These are phyloP conservation scores for Verticillium dahliae DNA, from an alignment of 2,329 filamentous ascomycete genomes.

Conservation along the genomic window DNA sequence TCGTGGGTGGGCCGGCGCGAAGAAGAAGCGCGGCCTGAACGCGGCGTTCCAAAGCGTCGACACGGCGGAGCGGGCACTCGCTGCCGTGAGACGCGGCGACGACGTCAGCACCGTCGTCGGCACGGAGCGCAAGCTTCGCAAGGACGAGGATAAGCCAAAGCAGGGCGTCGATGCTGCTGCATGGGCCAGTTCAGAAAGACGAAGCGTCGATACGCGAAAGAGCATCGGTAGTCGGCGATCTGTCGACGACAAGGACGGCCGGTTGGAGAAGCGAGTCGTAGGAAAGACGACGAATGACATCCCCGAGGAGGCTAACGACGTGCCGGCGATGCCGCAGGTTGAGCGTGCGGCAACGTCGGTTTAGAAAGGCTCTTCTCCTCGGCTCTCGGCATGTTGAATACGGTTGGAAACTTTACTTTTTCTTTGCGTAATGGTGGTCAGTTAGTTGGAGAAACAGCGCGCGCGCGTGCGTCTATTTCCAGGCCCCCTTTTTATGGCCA, in stretches of 20 bases:
- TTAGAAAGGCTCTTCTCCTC: background rate
- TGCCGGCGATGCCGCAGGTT: background rate
- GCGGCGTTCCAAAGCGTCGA: constrained; percentile 43
- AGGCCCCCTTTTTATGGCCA: background rate
- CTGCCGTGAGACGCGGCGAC: constrained; percentile 38
- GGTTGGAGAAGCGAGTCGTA: background rate
- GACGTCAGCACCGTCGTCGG: constrained; percentile 25
- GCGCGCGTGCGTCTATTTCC: background rate
- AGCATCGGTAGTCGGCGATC: background rate
- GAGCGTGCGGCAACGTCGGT: background rate
- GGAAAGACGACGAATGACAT: constrained; percentile 1
- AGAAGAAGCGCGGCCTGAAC: constrained; percentile 31
- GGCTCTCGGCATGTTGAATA: background rate
- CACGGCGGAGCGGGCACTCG: constrained; percentile 36
- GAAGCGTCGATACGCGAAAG: background rate
- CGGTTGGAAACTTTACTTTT: background rate
- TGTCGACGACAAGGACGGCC: background rate
- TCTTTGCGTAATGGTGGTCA: background rate
- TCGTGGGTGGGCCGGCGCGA: constrained; percentile 22
- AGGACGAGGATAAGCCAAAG: constrained; percentile 12
- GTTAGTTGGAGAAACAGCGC: background rate
- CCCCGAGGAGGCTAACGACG: background rate
- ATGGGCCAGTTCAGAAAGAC: background rate
- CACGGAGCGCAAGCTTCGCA: constrained; percentile 13
- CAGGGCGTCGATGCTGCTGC: background rate